Evolutionary conservation across 805 yeast genomes (phyloP), one percentile per base, ranked within the genome.

Genomic region (Priceomyces medius): DNA sequence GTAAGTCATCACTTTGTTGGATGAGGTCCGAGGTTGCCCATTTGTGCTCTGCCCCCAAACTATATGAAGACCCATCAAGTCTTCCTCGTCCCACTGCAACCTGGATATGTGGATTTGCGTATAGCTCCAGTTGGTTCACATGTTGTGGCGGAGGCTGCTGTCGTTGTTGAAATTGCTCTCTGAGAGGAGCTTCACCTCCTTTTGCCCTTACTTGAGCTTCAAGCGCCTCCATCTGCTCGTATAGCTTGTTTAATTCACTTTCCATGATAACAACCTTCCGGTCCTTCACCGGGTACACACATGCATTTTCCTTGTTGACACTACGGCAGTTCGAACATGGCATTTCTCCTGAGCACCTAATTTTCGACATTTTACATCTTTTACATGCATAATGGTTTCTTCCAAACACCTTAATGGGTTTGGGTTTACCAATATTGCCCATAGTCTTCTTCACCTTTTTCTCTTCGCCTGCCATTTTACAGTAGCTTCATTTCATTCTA

Each of bases 211-310:
- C 38, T 19, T 16, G 33, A 19, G 20, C 42, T 42, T 67, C 72
- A 37, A 64, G 51, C 35, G 57, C 53, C 31, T 55, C 55, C 12
- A 66, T 59, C 29, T 60, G 51, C 31, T 56, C 64, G 41, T 66
- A 66, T 12, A 68, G 49, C 21, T 55, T 51, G 41, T 65, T 58
- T 46, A 68, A 52, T 23, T 68, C 73, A 40, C 65, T 59, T 48
- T 68, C 73, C 73, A 68, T 68, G 27, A 68, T 65, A 29, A 68
- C 66, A 21, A 68, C 63, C 47, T 68, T 68, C 29, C 74, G 56
- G 47, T 68, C 72, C 17, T 66, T 58, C 8, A 59, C 43, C 3
- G 72, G 71, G 45, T 68, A 68, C 3, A 55, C 47, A 42, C 74
- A 68, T 9, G 50, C 62, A 20, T 51, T 56, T 9, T 46, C 58